Conservation (phyloP, 306 rosid species). For the Cucurbita maxima region DNA sequence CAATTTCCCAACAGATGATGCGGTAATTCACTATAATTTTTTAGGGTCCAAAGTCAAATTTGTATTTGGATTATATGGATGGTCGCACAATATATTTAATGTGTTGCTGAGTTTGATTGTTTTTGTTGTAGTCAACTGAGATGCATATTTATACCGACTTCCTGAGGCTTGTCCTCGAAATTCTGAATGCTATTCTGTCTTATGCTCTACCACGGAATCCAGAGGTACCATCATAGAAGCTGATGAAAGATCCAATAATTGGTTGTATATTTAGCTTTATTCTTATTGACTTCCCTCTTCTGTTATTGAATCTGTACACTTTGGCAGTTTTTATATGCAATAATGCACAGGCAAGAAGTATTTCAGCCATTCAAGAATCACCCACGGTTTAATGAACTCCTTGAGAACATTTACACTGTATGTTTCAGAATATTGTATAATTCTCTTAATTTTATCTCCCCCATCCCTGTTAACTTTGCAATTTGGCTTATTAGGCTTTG, state of each 20-base stretch:
- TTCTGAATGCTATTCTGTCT: slow-evolving; percentile 83
- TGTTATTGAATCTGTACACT: slow-evolving; percentile 1
- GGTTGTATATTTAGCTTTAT: slow-evolving; percentile 6
- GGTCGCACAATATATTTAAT: neutral
- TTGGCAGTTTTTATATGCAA: slow-evolving; percentile 80
- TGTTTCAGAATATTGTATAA: slow-evolving; percentile 8
- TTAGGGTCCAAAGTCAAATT: neutral
- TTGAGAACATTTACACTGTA: slow-evolving; percentile 88
- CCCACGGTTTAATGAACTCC: slow-evolving; percentile 84
- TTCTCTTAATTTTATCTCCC: neutral
- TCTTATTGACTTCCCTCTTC: neutral
- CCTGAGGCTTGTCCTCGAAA: slow-evolving; percentile 96
- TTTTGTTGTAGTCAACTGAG: slow-evolving; percentile 70
- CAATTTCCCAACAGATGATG: slow-evolving; percentile 54
- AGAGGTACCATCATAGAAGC: slow-evolving; percentile 46
- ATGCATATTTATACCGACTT: slow-evolving; percentile 91
- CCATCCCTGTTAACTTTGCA: neutral
- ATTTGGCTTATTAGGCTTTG: neutral
- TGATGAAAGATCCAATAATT: slow-evolving; percentile 4
- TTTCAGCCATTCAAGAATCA: slow-evolving; percentile 94
- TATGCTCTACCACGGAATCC: slow-evolving; percentile 98
- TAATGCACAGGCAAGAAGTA: slow-evolving; percentile 97
- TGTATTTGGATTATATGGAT: neutral
- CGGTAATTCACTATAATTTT: slow-evolving; percentile 23
- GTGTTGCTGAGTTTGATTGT: slow-evolving; percentile 19